Evolutionary conservation across 2,329 filamentous ascomycete genomes (phyloP).

Genomic region (Fusarium vanettenii): DNA sequence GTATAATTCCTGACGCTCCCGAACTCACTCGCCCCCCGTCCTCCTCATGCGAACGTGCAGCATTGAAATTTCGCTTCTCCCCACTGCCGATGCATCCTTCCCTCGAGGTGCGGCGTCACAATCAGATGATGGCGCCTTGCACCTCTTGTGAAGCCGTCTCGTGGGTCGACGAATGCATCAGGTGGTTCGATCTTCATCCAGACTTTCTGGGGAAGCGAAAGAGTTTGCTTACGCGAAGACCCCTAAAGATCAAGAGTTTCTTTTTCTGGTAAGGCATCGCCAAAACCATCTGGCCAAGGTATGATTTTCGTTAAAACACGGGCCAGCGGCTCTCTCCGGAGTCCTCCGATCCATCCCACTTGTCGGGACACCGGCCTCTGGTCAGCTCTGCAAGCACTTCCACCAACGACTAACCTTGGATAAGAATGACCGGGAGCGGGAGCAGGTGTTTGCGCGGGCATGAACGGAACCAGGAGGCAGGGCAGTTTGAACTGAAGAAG

Average conservation of each 20-base stretch:
- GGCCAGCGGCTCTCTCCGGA: conserved; percentile 41
- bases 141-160: conserved; percentile 22
- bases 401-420: conserved; percentile 16
- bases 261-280: conserved; percentile 30
- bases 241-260: conserved; percentile 28
- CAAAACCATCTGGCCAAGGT: conserved; percentile 17
- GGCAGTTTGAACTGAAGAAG: background rate
- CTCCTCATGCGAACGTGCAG: conserved; percentile 29
- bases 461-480: conserved; percentile 21
- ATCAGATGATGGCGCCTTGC: conserved; percentile 39
- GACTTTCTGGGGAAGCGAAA: conserved; percentile 37
- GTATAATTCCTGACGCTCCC: conserved; percentile 34
- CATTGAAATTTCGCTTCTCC: conserved; percentile 12
- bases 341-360: conserved; percentile 29
- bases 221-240: conserved; percentile 22
- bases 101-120: conserved; percentile 26
- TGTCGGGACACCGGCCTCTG: conserved; percentile 16
- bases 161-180: conserved; percentile 40
- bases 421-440: conserved; percentile 15
- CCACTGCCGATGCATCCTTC: conserved; percentile 24
- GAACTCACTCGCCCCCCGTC: conserved; percentile 16
- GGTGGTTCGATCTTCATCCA: conserved; percentile 44
- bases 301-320: conserved; percentile 33
- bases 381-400: conserved; percentile 33
- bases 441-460: conserved; percentile 14